Evolutionary conservation across 1,284 basidiomycete species (phyloP), one percentile per base, ranked within the genome.

Genomic region (Rhodotorula mucilaginosa): DNA sequence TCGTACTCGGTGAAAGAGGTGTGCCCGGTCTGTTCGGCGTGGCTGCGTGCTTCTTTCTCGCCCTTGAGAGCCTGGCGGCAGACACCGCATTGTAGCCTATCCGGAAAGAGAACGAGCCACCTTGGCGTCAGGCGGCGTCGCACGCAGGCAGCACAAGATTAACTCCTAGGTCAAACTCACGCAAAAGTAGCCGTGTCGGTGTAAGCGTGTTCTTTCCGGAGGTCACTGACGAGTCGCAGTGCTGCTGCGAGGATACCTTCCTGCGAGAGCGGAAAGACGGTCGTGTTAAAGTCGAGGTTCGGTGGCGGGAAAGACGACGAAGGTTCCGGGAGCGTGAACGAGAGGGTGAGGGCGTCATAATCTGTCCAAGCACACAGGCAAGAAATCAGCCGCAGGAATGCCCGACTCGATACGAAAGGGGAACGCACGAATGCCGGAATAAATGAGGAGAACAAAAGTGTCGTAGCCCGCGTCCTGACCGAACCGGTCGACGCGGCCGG

Each of bases 111-210:
- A n/a, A n/a, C n/a, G n/a, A n/a, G n/a, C n/a, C n/a, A n/a, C n/a
- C n/a, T n/a, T n/a, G n/a, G n/a, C n/a, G n/a, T n/a, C n/a, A n/a
- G n/a, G n/a, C n/a, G 39, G 3, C 39, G 39, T 5, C 26, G 13
- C 29, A 1, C 10, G 47, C 8, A 39, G 10, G 57, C 8, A 46
- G 19, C 31, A n/a, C 12, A 3, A 19, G 47, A 51, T 21, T 26
- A 7, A 51, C 16, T 34, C 34, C 34, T 7, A 7, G 8, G 34
- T 34, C 34, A 26, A 21, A 66, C 72, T 49, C 47, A 73, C 72
- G 73, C 69, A 80, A 97, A 97, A 12, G 90, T 94, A 52, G 90
- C 83, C 4, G 92, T 94, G 80, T 97, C 96, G 16, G 94, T 97
- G 79, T 87, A 97, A 58, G 91, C 90, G 78, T 87, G 89, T 81